Percentiles rank a stretch among this genome's conserved stretches.
Conservation (phyloP, 176 grass and related monocot species). For the Triticum monococcum region DNA sequence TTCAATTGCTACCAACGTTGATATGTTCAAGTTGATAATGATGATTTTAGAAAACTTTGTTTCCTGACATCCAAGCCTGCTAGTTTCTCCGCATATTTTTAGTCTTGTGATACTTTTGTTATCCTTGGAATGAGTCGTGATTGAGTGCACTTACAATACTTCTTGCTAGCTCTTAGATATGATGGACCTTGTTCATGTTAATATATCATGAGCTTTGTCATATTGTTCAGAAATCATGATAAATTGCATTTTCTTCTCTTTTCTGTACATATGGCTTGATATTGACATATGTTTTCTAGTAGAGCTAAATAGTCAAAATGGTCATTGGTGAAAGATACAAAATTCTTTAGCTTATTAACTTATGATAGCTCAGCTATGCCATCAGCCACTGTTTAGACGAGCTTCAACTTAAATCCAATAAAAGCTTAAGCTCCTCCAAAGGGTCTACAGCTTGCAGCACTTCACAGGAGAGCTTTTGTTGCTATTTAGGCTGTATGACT, state of each 20-base stretch:
- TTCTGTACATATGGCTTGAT: constrained; percentile 20
- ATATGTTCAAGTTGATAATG: neutral
- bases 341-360: constrained; percentile 8
- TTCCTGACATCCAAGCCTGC: neutral
- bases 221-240: neutral
- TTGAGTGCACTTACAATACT: neutral
- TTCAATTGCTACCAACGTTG: neutral
- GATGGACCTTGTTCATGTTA: neutral
- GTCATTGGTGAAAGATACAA: neutral
- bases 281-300: neutral
- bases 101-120: constrained; percentile 6
- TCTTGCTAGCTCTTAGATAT: neutral
- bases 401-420: neutral
- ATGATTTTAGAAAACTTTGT: neutral
- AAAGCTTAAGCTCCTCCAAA: neutral
- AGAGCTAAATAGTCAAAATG: neutral
- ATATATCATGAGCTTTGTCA: neutral
- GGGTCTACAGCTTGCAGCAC: neutral
- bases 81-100: neutral
- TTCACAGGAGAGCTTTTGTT: neutral
- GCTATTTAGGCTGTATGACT: constrained; percentile 2
- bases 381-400: neutral
- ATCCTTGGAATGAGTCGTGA: constrained; percentile 4
- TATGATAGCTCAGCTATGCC: neutral
- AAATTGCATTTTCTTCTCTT: constrained; percentile 21